These are phyloP conservation scores for Talaromyces wortmannii DNA, from an alignment of 495 filamentous ascomycete species.

Conservation along the genomic window DNA sequence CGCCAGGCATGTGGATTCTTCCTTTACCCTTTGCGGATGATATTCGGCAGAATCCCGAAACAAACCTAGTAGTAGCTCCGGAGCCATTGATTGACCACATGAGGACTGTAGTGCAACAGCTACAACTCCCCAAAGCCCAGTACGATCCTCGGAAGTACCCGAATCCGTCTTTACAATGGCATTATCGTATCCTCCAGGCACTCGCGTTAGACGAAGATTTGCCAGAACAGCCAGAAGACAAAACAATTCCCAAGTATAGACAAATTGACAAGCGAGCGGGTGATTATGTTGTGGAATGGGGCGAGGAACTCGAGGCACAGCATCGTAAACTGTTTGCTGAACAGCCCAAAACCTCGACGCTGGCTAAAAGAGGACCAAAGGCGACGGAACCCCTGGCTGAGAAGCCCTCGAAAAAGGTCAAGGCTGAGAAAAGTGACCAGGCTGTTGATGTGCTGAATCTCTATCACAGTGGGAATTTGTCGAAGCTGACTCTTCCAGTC, in stretches of 20 bases:
- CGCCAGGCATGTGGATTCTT: constrained; percentile 84
- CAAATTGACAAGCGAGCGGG: constrained; percentile 86
- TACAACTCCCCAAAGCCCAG: constrained; percentile 79
- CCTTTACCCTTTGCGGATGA: constrained; percentile 90
- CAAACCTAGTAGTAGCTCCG: constrained; percentile 49
- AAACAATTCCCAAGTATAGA: constrained; percentile 73
- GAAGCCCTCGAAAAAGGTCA: constrained; percentile 42
- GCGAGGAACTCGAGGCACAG: constrained; percentile 53
- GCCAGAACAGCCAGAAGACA: constrained; percentile 73
- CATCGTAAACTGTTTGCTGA: constrained; percentile 31
- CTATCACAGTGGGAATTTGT: constrained; percentile 52
- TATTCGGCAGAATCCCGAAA: constrained; percentile 64
- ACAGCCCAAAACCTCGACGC: constrained; percentile 22
- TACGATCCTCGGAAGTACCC: constrained; percentile 87
- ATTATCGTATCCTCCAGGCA: constrained; percentile 90
- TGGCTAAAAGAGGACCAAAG: constrained; percentile 41
- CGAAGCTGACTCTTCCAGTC: constrained; percentile 64
- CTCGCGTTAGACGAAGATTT: constrained; percentile 89
- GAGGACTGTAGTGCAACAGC: constrained; percentile 71
- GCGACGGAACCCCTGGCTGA: constrained; percentile 17
- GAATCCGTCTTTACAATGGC: constrained; percentile 94
- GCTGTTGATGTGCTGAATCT: constrained; percentile 55
- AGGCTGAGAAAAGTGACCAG: constrained; percentile 30
- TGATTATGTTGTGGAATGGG: constrained; percentile 70
- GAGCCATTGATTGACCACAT: constrained; percentile 72